Evolutionary conservation across 345 rosid genomes (phyloP).

Genomic region (Brassica incana): DNA sequence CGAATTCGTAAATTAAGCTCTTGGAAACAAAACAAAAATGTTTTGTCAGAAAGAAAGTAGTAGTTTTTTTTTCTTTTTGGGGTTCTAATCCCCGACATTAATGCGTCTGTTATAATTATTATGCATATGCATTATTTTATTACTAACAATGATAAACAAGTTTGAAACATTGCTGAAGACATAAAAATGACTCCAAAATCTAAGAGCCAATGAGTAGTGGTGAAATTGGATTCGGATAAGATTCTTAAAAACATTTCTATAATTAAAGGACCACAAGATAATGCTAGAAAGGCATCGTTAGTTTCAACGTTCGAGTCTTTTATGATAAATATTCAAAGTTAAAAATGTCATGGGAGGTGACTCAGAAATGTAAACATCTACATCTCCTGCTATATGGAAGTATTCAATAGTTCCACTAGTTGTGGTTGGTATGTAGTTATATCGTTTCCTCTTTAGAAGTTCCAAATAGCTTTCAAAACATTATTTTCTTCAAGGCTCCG

Average conservation of each 20-base stretch:
- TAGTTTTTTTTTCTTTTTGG: too few species aligned
- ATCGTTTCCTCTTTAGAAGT: slow-evolving; percentile 9
- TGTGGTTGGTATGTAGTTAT: background rate
- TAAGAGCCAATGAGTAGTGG: background rate
- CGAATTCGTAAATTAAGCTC: background rate
- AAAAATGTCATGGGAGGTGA: slow-evolving; percentile 13
- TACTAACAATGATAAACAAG: background rate
- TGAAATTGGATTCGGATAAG: background rate
- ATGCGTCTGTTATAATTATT: slow-evolving; percentile 11
- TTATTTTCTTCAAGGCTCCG: background rate
- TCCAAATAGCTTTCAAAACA: slow-evolving; percentile 17
- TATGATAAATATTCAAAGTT: background rate
- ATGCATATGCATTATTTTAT: background rate
- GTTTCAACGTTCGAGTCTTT: background rate
- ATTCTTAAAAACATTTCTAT: background rate
- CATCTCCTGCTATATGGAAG: background rate
- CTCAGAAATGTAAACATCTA: slow-evolving; percentile 19
- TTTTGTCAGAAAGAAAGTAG: background rate
- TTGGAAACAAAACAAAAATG: background rate
- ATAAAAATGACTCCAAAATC: background rate
- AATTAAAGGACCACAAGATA: background rate
- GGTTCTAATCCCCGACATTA: background rate
- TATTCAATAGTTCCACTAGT: background rate
- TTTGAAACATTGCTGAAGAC: background rate
- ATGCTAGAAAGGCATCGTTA: background rate